Conservation (phyloP, 2,329 filamentous ascomycete species). For the Monosporascus sp. region DNA sequence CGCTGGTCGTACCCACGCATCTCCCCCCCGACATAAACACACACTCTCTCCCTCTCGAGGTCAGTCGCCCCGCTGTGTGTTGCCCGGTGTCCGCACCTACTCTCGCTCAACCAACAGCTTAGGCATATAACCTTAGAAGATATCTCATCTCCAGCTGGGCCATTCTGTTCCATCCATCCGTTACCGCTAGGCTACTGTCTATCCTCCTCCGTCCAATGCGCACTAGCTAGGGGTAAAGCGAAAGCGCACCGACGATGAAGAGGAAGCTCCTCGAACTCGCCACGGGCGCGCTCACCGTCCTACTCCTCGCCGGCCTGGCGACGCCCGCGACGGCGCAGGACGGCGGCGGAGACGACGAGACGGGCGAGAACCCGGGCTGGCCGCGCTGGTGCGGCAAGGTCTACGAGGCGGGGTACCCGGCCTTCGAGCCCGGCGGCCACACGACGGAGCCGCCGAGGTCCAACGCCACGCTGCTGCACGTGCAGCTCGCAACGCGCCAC, state of each 20-base stretch:
- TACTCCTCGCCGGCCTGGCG: background rate
- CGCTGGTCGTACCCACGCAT: too few species aligned
- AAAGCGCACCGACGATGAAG: background rate
- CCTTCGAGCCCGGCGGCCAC: constrained; percentile 41
- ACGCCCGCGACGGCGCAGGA: background rate
- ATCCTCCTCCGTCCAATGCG: too few species aligned
- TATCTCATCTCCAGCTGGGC: too few species aligned
- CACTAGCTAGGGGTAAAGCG: background rate
- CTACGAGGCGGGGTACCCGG: constrained; percentile 37
- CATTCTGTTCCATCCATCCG: too few species aligned
- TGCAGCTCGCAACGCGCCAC: constrained; percentile 41
- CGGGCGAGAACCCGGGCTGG: constrained; percentile 37
- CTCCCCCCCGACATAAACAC: too few species aligned
- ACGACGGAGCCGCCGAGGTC: constrained; percentile 29
- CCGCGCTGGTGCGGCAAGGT: constrained; percentile 44
- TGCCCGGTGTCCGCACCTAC: too few species aligned
- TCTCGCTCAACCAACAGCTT: too few species aligned
- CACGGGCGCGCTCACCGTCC: background rate
- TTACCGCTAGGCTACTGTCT: too few species aligned
- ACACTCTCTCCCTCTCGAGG: too few species aligned
- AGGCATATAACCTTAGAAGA: too few species aligned
- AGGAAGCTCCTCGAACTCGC: background rate
- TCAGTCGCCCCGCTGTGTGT: too few species aligned
- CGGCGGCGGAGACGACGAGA: constrained; percentile 18
- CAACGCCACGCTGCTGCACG: constrained; percentile 31